Conservation (phyloP, 2,329 filamentous ascomycete species). For the Fusarium sp. region DNA sequence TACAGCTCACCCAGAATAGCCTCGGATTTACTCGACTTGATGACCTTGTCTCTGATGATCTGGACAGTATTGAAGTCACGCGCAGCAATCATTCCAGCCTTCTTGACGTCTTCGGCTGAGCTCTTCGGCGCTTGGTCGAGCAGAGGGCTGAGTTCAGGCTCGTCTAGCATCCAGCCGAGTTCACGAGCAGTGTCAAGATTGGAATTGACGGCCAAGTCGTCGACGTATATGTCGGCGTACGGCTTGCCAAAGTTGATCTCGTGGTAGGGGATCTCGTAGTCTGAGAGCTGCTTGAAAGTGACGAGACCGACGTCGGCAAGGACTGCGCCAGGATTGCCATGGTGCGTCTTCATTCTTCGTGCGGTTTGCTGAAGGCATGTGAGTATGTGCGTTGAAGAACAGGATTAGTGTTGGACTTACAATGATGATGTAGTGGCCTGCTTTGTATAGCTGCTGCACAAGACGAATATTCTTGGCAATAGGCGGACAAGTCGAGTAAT, state of each 20-base stretch:
- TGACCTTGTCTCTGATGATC: slow-evolving; percentile 5
- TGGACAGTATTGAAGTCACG: slow-evolving; percentile 1
- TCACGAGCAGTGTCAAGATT: slow-evolving; percentile 1
- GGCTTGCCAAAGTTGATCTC: slow-evolving; percentile 6
- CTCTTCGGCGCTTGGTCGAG: neutral
- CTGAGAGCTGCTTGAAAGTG: neutral
- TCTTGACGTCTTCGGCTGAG: neutral
- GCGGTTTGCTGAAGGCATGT: neutral
- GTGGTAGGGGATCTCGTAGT: slow-evolving; percentile 3
- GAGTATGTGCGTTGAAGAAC: accelerated
- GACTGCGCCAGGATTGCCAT: neutral
- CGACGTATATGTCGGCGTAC: neutral
- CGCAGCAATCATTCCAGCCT: neutral
- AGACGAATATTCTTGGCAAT: neutral
- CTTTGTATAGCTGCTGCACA: neutral
- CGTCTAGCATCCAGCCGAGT: neutral
- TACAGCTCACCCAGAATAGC: slow-evolving; percentile 2
- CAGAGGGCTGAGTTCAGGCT: neutral
- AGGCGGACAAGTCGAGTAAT: neutral
- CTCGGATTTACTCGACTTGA: neutral
- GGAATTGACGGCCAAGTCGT: neutral
- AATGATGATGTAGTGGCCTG: slow-evolving; percentile 2
- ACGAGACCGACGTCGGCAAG: neutral
- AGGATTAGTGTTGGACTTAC: neutral
- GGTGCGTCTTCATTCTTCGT: slow-evolving; percentile 1